A percentile compares a stretch with the other conserved stretches of the same genome.
Evolutionary conservation across 1,284 basidiomycete genomes (phyloP).

Genomic region (Stygiomarasmius scandens): DNA sequence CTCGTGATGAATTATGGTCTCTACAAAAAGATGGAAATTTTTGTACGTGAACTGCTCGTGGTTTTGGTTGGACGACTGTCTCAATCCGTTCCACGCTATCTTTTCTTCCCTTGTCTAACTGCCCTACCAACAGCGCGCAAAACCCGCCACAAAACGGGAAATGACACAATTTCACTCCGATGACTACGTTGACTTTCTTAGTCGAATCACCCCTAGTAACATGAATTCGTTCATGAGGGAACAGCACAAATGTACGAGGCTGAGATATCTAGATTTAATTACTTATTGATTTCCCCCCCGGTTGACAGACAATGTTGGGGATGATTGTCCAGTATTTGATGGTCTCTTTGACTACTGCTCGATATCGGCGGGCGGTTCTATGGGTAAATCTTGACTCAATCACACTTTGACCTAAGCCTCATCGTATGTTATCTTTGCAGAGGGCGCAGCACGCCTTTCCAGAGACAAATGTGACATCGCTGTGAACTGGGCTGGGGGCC

Average conservation of each 20-base stretch:
- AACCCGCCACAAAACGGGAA: constrained; percentile 98
- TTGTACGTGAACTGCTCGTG: constrained; percentile 58
- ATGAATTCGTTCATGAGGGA: constrained; percentile 90
- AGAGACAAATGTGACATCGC: constrained; percentile 99
- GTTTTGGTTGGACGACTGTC: not conserved
- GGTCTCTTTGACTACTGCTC: constrained; percentile 98
- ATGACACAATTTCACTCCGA: constrained; percentile 96
- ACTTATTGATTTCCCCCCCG: not conserved
- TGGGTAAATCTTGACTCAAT: constrained; percentile 68
- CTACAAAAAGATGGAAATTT: constrained; percentile 98
- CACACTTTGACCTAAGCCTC: no score
- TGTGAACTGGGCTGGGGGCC: constrained; percentile 97
- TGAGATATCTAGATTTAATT: not conserved
- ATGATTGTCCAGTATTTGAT: constrained; percentile 98
- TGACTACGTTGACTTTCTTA: constrained; percentile 91
- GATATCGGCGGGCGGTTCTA: constrained; percentile 97
- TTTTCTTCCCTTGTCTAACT: no score
- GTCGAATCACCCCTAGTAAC: constrained; percentile 83
- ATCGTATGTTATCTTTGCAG: constrained; percentile 55
- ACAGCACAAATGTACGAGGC: constrained; percentile 87
- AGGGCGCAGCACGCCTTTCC: constrained; percentile 95
- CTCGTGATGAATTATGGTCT: constrained; percentile 99
- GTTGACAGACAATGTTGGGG: constrained; percentile 54
- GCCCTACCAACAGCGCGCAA: constrained; percentile 73
- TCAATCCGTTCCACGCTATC: no score